These are phyloP conservation scores for Sanghuangporus sanghuang DNA, from an alignment of 1,284 basidiomycete species.

Conservation along the genomic window DNA sequence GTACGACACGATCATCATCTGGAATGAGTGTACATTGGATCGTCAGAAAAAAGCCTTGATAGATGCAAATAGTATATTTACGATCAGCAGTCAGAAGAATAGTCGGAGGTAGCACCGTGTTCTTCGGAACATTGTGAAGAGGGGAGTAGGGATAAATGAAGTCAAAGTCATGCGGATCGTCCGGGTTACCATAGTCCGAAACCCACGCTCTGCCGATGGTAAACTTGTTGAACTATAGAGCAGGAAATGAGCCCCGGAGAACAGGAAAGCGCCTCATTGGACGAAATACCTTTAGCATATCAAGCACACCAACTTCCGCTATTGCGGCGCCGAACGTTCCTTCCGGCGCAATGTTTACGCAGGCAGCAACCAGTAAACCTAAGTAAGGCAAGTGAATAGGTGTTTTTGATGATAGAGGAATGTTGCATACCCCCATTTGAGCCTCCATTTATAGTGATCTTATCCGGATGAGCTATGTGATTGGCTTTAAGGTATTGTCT, in stretches of 20 bases:
- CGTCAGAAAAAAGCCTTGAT: background rate
- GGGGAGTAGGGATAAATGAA: slow-evolving; percentile 78
- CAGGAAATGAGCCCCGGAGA: background rate
- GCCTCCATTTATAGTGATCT: slow-evolving; percentile 74
- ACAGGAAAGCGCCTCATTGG: slow-evolving; percentile 3
- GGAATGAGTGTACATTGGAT: background rate
- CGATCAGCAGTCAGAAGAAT: slow-evolving; percentile 76
- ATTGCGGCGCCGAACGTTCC: slow-evolving; percentile 77
- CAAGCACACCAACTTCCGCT: slow-evolving; percentile 78
- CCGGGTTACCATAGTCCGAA: slow-evolving; percentile 79
- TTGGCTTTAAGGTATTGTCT: slow-evolving; percentile 70
- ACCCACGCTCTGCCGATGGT: slow-evolving; percentile 80
- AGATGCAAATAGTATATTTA: slow-evolving; percentile 32
- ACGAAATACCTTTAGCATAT: slow-evolving; percentile 64
- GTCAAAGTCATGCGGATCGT: slow-evolving; percentile 72
- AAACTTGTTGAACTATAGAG: slow-evolving; percentile 63
- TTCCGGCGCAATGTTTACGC: slow-evolving; percentile 73
- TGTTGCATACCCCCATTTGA: slow-evolving; percentile 64
- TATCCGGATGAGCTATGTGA: slow-evolving; percentile 65
- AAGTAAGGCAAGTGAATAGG: slow-evolving; percentile 9
- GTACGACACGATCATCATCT: slow-evolving; percentile 83
- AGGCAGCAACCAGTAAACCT: slow-evolving; percentile 77
- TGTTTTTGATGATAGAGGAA: background rate
- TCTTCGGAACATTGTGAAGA: slow-evolving; percentile 63
- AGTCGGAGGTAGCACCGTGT: slow-evolving; percentile 59